Percentiles rank a stretch among this genome's conserved stretches.
phyloP scores from a whole-genome alignment of 2,329 filamentous ascomycete genomes.

The Cercospora nicotianae region DNA sequence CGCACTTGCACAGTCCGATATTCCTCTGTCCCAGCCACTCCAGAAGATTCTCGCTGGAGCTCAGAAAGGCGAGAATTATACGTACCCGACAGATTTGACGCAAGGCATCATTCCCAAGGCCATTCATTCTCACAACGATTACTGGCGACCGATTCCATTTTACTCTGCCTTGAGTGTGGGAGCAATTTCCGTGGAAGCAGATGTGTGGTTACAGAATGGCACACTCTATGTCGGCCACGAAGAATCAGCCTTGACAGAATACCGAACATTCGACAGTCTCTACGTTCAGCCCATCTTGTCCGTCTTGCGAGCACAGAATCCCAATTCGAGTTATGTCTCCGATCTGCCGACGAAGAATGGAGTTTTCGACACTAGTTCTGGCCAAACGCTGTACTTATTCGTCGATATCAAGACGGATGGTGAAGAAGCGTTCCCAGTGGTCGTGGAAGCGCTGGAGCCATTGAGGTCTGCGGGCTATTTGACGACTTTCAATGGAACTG shows the following conservation, averaged over 20 bases:
- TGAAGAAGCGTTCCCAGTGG: slow-evolving; percentile 55
- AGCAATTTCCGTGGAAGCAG: slow-evolving; percentile 57
- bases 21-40: slow-evolving; percentile 49
- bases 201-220: slow-evolving; percentile 60
- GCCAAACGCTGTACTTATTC: slow-evolving; percentile 64
- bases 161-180: slow-evolving; percentile 58
- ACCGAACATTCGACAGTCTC: slow-evolving; percentile 57
- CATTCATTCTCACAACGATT: slow-evolving; percentile 62
- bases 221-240: slow-evolving; percentile 61
- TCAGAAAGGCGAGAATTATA: slow-evolving; percentile 53
- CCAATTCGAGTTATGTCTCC: slow-evolving; percentile 51
- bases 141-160: slow-evolving; percentile 52
- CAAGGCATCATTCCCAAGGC: slow-evolving; percentile 59
- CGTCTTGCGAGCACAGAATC: slow-evolving; percentile 58
- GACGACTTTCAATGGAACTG: slow-evolving; percentile 52
- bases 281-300: slow-evolving; percentile 61
- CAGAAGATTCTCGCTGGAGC: slow-evolving; percentile 59
- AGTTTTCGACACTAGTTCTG: slow-evolving; percentile 58
- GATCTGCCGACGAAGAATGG: slow-evolving; percentile 55
- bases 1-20: slow-evolving; percentile 35
- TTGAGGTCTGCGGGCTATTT: slow-evolving; percentile 56
- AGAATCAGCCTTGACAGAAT: slow-evolving; percentile 51
- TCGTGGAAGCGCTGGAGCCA: slow-evolving; percentile 58
- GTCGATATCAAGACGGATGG: slow-evolving; percentile 64
- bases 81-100: slow-evolving; percentile 62